These are phyloP conservation scores for Phoma sp. DNA, from an alignment of 2,329 filamentous ascomycete species.

Conservation along the genomic window DNA sequence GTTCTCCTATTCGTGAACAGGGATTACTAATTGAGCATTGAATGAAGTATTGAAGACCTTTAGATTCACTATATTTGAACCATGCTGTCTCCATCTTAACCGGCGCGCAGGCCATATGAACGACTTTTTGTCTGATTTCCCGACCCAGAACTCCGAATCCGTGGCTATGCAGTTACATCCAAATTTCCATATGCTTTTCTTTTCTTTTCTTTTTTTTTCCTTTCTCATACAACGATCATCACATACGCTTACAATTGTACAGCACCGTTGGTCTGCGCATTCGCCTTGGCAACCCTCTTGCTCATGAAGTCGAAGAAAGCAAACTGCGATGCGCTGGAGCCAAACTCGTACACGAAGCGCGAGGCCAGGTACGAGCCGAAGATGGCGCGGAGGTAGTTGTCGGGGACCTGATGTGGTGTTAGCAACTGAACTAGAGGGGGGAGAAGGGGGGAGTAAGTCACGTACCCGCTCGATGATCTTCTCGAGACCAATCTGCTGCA, in stretches of 20 bases:
- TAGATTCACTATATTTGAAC: too few relatives aligned
- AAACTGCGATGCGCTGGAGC: slow-evolving; percentile 91
- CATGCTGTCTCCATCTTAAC: too few relatives aligned
- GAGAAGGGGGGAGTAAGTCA: slow-evolving; percentile 17
- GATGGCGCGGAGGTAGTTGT: slow-evolving; percentile 90
- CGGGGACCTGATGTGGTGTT: slow-evolving; percentile 68
- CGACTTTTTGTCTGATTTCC: too few relatives aligned
- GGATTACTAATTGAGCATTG: too few relatives aligned
- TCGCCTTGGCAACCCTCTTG: slow-evolving; percentile 52
- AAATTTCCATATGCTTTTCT: too few relatives aligned
- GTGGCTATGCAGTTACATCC: too few relatives aligned
- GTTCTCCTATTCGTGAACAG: too few relatives aligned
- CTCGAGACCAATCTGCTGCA: slow-evolving; percentile 89
- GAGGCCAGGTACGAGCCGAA: slow-evolving; percentile 95
- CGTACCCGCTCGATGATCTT: slow-evolving; percentile 79
- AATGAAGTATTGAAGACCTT: too few relatives aligned
- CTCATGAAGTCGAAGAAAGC: slow-evolving; percentile 92
- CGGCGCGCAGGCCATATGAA: too few relatives aligned
- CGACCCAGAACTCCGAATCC: too few relatives aligned
- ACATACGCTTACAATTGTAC: not conserved
- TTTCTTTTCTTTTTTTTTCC: too few relatives aligned
- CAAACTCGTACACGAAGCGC: slow-evolving; percentile 95
- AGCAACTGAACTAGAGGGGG: slow-evolving; percentile 12
- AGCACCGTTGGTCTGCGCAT: slow-evolving; percentile 4
- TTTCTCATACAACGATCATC: too few relatives aligned